These are phyloP conservation scores for Rhodamnia argentea DNA, from an alignment of 345 rosid genomes.

Conservation along the genomic window DNA sequence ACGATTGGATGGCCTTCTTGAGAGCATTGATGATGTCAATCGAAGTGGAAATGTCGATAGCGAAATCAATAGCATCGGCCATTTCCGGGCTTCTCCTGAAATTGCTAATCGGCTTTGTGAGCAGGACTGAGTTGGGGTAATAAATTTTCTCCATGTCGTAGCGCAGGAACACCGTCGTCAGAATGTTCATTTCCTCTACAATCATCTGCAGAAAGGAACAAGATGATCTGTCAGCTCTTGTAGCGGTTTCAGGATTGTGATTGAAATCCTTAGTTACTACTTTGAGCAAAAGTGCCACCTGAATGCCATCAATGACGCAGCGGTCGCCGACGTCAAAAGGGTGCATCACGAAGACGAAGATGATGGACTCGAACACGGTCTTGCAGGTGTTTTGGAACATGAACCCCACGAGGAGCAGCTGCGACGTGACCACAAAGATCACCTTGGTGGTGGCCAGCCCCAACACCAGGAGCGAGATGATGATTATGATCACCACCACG, in stretches of 20 bases:
- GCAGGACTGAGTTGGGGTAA: conserved; percentile 61
- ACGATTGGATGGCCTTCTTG: conserved; percentile 44
- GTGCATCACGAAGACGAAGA: conserved; percentile 75
- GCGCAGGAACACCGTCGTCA: conserved; percentile 61
- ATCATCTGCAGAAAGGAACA: conserved; percentile 30
- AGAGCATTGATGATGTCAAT: conserved; percentile 36
- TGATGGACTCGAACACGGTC: conserved; percentile 68
- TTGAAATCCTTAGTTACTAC: background rate
- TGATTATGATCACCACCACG: conserved; percentile 33
- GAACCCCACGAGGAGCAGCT: conserved; percentile 60
- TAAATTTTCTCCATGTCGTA: conserved; percentile 78
- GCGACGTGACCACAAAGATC: conserved; percentile 49
- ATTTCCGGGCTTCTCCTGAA: conserved; percentile 52
- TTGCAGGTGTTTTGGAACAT: conserved; percentile 82
- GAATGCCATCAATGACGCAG: conserved; percentile 65
- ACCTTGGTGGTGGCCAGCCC: conserved; percentile 55
- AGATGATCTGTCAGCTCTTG: background rate
- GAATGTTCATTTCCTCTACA: conserved; percentile 87
- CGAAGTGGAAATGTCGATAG: conserved; percentile 36
- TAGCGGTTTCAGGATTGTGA: background rate
- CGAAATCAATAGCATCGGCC: conserved; percentile 37
- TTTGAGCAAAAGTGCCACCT: conserved; percentile 20
- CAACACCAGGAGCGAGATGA: conserved; percentile 50
- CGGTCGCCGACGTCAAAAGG: conserved; percentile 85
- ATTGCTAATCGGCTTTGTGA: conserved; percentile 51